A percentile compares a stretch with the other conserved stretches of the same genome.
These are phyloP conservation scores for Hirschioporus abietinus DNA, from an alignment of 768 basidiomycete species.

Conservation along the genomic window DNA sequence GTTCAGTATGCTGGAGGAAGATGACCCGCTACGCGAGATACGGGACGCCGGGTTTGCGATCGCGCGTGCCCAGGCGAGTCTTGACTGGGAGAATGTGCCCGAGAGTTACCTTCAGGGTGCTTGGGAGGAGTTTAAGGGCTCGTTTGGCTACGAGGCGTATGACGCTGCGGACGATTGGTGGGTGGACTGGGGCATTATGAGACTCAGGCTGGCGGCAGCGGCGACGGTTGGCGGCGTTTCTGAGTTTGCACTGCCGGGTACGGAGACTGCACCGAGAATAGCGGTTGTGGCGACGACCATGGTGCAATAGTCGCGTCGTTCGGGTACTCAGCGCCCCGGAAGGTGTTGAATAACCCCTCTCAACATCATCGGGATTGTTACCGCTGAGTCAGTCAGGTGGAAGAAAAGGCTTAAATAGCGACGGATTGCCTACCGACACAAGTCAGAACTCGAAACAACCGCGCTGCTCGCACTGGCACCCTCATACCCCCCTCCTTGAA, in stretches of 20 bases:
- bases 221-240: background rate
- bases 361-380: no score
- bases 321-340: no score
- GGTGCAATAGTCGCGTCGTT: no score
- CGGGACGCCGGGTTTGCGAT: conserved; percentile 27
- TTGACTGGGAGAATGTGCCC: conserved; percentile 25
- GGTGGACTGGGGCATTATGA: conserved; percentile 49
- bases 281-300: background rate
- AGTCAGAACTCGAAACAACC: no score
- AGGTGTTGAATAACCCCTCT: no score
- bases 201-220: conserved; percentile 26
- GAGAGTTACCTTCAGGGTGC: conserved; percentile 38
- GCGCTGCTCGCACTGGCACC: no score
- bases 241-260: background rate
- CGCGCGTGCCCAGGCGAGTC: conserved; percentile 34
- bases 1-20: conserved; percentile 39
- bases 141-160: conserved; percentile 47
- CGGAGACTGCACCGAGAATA: background rate
- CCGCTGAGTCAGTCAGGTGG: no score
- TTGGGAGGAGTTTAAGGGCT: conserved; percentile 48
- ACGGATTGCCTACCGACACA: no score
- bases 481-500: no score
- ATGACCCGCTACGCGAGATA: conserved; percentile 41
- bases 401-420: no score
- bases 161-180: conserved; percentile 64